These are phyloP conservation scores for Gossypium bickii DNA, from an alignment of 345 rosid species.

Conservation along the genomic window DNA sequence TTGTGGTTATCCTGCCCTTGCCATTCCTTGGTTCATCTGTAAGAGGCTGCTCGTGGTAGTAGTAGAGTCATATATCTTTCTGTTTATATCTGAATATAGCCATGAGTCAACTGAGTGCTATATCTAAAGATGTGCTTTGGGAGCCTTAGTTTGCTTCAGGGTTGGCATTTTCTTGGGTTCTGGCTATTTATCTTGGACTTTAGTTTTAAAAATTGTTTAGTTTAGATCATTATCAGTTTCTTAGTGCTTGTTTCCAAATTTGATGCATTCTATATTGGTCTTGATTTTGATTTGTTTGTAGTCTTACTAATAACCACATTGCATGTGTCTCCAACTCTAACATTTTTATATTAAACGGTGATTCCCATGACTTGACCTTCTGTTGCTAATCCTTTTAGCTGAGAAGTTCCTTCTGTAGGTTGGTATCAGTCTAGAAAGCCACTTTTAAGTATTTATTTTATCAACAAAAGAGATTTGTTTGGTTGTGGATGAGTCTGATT, in stretches of 20 bases:
- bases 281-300: background rate
- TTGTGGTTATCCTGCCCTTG: background rate
- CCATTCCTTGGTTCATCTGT: background rate
- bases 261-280: background rate
- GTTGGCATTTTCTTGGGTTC: background rate
- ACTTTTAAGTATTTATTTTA: background rate
- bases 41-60: background rate
- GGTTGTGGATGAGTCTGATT: background rate
- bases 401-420: background rate
- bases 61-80: background rate
- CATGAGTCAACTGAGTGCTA: background rate
- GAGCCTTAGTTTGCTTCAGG: background rate
- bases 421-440: background rate
- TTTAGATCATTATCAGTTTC: background rate
- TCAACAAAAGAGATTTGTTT: background rate
- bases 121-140: background rate
- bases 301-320: background rate
- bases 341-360: background rate
- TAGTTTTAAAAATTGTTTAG: background rate
- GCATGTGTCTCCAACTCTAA: background rate
- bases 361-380: background rate
- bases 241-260: background rate
- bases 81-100: background rate
- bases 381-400: background rate
- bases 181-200: background rate